Conservation (phyloP, 2,329 filamentous ascomycete species). For the Monosporascus cannonballus region DNA sequence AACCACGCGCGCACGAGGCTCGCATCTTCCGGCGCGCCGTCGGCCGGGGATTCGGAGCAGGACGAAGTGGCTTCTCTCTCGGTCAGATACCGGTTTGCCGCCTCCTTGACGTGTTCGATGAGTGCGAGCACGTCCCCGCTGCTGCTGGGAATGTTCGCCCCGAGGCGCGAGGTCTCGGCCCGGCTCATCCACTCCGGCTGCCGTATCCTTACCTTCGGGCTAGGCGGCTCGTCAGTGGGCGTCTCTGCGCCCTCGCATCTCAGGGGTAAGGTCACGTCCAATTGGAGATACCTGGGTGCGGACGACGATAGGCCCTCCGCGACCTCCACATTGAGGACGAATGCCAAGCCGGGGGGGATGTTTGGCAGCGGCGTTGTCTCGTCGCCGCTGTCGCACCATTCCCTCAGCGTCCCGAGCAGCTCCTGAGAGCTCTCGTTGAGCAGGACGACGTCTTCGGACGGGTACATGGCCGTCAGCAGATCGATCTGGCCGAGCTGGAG, state of each 20-base stretch:
- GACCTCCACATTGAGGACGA: constrained; percentile 22
- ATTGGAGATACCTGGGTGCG: constrained; percentile 16
- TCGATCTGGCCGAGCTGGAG: constrained; percentile 43
- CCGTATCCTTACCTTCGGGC: constrained; percentile 34
- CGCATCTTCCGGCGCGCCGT: constrained; percentile 8
- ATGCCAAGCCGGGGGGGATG: constrained; percentile 3
- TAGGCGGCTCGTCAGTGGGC: constrained; percentile 30
- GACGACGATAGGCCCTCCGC: constrained; percentile 1
- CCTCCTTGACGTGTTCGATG: constrained; percentile 34
- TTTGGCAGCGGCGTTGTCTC: not conserved
- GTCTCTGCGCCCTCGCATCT: constrained; percentile 1
- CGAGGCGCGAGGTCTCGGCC: constrained; percentile 34
- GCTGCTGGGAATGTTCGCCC: constrained; percentile 30
- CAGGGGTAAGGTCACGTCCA: constrained; percentile 31
- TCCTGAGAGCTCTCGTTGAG: constrained; percentile 17
- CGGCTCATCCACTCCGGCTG: constrained; percentile 48
- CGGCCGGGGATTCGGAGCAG: not conserved
- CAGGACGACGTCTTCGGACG: constrained; percentile 27
- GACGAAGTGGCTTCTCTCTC: not conserved
- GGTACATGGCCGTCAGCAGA: constrained; percentile 48
- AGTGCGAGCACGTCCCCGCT: constrained; percentile 37
- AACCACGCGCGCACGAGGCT: constrained; percentile 51
- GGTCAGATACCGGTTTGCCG: not conserved
- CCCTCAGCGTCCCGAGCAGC: constrained; percentile 3
- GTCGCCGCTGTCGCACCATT: constrained; percentile 3